Conservation (phyloP, 192 early-diverging fungal species). For the Piromyces sp. region DNA sequence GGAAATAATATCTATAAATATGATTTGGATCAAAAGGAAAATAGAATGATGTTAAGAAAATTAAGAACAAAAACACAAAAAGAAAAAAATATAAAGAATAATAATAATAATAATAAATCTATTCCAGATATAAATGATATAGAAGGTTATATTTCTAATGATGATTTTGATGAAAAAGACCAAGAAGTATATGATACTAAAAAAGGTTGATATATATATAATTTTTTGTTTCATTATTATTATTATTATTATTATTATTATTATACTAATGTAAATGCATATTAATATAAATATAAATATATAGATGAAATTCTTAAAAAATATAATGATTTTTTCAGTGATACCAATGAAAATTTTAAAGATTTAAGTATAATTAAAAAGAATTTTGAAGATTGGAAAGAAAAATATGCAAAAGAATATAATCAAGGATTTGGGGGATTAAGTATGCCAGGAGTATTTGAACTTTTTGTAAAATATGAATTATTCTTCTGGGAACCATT, state of each 20-base stretch:
- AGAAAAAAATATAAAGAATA: background rate
- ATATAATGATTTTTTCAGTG: background rate
- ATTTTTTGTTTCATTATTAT: no score
- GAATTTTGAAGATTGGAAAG: background rate
- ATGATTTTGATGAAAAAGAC: background rate
- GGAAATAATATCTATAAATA: background rate
- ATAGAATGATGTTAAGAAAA: background rate
- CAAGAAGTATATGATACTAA: background rate
- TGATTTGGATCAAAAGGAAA: background rate
- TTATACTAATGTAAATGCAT: no score
- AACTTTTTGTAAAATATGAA: background rate
- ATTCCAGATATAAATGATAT: background rate
- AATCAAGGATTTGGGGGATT: background rate
- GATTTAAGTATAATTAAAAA: background rate
- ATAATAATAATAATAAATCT: background rate
- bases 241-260: background rate
- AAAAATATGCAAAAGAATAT: background rate
- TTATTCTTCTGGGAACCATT: background rate
- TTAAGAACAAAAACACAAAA: background rate
- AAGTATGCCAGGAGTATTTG: background rate
- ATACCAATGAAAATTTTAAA: background rate
- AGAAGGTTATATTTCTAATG: background rate
- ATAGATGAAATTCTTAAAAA: background rate
- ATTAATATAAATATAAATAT: no score
- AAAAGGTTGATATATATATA: background rate